Conservation (phyloP, 2,329 filamentous ascomycete genomes). For the Phaeosphaeriaceae sp. region DNA sequence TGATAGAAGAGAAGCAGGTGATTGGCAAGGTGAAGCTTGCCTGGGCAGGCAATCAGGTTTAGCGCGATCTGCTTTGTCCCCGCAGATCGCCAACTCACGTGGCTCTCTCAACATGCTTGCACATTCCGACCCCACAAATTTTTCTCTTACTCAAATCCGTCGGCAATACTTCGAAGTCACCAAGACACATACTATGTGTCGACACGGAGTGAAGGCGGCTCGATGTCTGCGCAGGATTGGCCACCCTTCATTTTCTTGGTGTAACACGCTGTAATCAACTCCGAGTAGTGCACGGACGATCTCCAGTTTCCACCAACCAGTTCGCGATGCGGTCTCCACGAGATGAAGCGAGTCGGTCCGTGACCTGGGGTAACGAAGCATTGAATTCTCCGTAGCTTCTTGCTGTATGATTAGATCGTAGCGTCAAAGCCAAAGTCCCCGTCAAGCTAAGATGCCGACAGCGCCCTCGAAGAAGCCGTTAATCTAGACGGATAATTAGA, state of each 20-base stretch:
- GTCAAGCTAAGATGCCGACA: background rate
- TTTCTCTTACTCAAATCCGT: background rate
- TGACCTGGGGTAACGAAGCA: conserved; percentile 12
- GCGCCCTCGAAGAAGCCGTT: background rate
- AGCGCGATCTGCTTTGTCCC: conserved; percentile 2
- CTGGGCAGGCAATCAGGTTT: background rate
- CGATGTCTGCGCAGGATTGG: conserved; percentile 1
- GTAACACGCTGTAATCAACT: conserved; percentile 21
- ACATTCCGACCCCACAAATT: background rate
- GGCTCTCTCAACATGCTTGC: background rate
- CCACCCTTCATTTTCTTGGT: conserved; percentile 25
- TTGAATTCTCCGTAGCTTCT: conserved; percentile 11
- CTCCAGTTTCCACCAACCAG: conserved; percentile 19
- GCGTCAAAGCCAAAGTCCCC: background rate
- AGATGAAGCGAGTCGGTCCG: background rate
- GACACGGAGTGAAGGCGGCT: background rate
- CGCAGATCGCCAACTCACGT: conserved; percentile 9
- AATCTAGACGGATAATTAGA: conserved; percentile 18
- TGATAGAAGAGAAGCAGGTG: background rate
- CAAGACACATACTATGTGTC: background rate
- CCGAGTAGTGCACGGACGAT: conserved; percentile 9
- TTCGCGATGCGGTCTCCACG: conserved; percentile 1
- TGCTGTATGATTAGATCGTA: background rate
- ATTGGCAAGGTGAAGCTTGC: conserved; percentile 1
- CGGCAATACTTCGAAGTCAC: background rate